Evolutionary conservation across 495 filamentous ascomycete species (phyloP).

Genomic region (Penicillium lividum): DNA sequence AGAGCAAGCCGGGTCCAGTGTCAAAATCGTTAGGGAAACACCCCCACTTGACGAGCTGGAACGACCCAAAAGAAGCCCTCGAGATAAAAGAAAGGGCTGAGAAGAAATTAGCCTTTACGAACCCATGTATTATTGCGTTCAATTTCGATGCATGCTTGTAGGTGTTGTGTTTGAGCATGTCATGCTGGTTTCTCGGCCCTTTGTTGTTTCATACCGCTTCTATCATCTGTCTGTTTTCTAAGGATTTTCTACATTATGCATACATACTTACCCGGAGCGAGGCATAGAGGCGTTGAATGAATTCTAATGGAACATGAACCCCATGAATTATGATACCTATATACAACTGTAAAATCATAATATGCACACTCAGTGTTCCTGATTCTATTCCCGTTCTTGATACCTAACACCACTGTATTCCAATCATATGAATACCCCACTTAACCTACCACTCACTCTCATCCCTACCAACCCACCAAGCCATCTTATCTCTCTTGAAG

Average conservation of each 20-base stretch:
- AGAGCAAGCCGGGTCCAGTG: background rate
- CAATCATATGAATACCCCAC: background rate
- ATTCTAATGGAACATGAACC: background rate
- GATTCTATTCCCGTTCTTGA: background rate
- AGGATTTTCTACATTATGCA: background rate
- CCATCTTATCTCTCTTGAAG: conserved; percentile 69
- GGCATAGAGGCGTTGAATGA: conserved; percentile 1
- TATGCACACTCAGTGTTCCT: background rate
- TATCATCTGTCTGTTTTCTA: background rate
- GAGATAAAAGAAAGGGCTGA: conserved; percentile 10
- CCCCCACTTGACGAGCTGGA: conserved; percentile 14
- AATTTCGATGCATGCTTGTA: background rate
- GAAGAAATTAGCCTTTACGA: background rate
- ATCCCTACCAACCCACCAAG: conserved; percentile 47
- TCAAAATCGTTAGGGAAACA: conserved; percentile 25
- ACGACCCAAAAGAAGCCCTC: conserved; percentile 9
- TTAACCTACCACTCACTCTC: conserved; percentile 40
- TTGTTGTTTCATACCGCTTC: background rate
- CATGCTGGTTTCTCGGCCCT: background rate
- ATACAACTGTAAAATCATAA: background rate
- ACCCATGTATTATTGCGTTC: background rate
- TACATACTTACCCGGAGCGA: background rate
- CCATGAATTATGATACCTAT: background rate
- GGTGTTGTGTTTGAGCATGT: background rate
- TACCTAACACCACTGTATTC: background rate